Evolutionary conservation across 108 stramenopile genomes (phyloP).

Genomic region (Discostella stelligeroides): DNA sequence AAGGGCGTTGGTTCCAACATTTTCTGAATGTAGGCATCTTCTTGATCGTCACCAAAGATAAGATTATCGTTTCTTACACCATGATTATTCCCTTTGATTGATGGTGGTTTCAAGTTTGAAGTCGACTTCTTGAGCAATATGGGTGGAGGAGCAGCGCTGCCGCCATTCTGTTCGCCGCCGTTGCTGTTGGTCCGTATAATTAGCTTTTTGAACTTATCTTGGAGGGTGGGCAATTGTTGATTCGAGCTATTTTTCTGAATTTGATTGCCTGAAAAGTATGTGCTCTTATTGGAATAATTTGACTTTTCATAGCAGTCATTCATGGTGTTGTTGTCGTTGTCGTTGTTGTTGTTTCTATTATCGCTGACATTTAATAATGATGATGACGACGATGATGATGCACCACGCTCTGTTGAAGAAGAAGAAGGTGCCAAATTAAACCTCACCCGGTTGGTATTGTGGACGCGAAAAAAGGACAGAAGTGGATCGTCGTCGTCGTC

Average conservation of each 20-base stretch:
- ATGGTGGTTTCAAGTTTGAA: constrained; percentile 9
- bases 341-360: neutral
- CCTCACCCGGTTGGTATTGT: constrained; percentile 47
- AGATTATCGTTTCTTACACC: neutral
- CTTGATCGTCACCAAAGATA: constrained; percentile 12
- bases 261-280: too few relatives aligned
- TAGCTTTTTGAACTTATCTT: neutral
- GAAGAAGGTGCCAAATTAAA: constrained; percentile 26
- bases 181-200: neutral
- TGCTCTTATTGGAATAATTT: too few relatives aligned
- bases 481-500: constrained; percentile 28
- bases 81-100: neutral
- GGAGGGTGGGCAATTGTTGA: too few relatives aligned
- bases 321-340: neutral
- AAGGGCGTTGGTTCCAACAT: constrained; percentile 26
- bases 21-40: constrained; percentile 27
- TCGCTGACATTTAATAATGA: too few relatives aligned
- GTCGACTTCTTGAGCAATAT: neutral
- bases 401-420: neutral
- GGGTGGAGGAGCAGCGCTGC: neutral
- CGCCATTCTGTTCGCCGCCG: too few relatives aligned
- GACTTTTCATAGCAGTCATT: too few relatives aligned
- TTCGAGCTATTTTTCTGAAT: too few relatives aligned
- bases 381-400: neutral
- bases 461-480: constrained; percentile 35